A percentile compares a stretch with the other conserved stretches of the same genome.
These are phyloP conservation scores for Clathrus columnatus DNA, from an alignment of 768 basidiomycete species.

Conservation along the genomic window DNA sequence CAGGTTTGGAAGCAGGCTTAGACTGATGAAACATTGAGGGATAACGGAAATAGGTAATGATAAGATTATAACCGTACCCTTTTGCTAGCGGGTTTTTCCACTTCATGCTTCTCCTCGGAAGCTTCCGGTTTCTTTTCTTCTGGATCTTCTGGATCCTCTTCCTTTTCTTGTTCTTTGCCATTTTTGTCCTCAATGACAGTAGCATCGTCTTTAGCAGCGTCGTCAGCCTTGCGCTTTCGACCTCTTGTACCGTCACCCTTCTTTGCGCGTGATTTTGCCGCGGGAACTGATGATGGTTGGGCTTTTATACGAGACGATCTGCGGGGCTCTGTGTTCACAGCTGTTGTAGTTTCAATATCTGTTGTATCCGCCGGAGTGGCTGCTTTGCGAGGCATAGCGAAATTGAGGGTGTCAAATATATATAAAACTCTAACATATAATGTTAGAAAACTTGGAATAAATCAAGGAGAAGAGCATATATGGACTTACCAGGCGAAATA, in stretches of 20 bases:
- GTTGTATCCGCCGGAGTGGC: neutral
- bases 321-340: too few species aligned
- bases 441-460: neutral
- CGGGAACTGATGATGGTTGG: neutral
- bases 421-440: neutral
- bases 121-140: neutral
- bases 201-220: slow-evolving; percentile 3
- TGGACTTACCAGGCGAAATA: neutral
- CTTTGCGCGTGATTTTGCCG: slow-evolving; percentile 6
- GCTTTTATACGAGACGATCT: slow-evolving; percentile 9
- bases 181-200: neutral
- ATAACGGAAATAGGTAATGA: neutral
- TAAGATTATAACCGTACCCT: neutral
- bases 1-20: neutral
- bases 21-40: neutral
- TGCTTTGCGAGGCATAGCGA: slow-evolving; percentile 5
- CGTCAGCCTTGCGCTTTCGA: slow-evolving; percentile 9
- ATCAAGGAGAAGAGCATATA: slow-evolving; percentile 1
- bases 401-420: neutral
- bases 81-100: slow-evolving; percentile 4
- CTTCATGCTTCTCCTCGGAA: neutral
- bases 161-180: neutral
- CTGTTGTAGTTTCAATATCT: too few species aligned
- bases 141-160: neutral
- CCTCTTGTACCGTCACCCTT: slow-evolving; percentile 6